Base-by-base conservation (phyloP, 495 filamentous ascomycete species). In the Penicillium simplicissimum region DNA sequence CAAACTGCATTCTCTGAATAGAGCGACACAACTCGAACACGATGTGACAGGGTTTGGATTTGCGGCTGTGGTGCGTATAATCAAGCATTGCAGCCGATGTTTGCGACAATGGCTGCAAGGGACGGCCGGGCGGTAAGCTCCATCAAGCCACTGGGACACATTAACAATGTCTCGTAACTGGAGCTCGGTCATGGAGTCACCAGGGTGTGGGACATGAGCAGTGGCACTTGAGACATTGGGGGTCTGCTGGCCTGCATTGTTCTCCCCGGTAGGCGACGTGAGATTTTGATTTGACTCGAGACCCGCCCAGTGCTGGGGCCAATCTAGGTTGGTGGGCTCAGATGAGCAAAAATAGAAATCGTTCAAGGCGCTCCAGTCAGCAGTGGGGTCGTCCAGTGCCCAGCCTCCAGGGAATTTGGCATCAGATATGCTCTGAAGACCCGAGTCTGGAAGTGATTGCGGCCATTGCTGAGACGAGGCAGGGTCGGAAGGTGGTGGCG, bases 11-110 rank as follows among this genome's bases (percentile, higher is more conserved):
- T 82, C 80, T 36, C 87, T 80, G 56, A 87, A 90, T 5, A 95
- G 74, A n/a, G 89, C 88, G 33, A 88, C 86, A 69, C 91, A 95
- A 61, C 87, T 87, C 0, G 88, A 91, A 67, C 91, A 95, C 14
- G 84, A 82, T 25, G 81, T 82, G 61, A 84, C 80, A 34, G 86
- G 84, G 63, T 83, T 83, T 2, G 79, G 80, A 45, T 83, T 82
- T 11, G 71, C 76, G 0, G 70, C 25, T 15, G 78, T 73, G 4
- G 79, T 81, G 35, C 76, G 74, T 31, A 82, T 65, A 19, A 83
- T 76, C 9, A 81, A 60, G 54, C 80, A 82, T 62, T 80, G 77
- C 7, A 82, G 65, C 4, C 77, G 73, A 48, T 74, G 67, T 31
- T 60, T 74, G 49, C 71, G 73, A 61, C 80, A 83, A 65, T 83